phyloP scores from a whole-genome alignment of 106 monocot species.

The Gastrodia elata region DNA sequence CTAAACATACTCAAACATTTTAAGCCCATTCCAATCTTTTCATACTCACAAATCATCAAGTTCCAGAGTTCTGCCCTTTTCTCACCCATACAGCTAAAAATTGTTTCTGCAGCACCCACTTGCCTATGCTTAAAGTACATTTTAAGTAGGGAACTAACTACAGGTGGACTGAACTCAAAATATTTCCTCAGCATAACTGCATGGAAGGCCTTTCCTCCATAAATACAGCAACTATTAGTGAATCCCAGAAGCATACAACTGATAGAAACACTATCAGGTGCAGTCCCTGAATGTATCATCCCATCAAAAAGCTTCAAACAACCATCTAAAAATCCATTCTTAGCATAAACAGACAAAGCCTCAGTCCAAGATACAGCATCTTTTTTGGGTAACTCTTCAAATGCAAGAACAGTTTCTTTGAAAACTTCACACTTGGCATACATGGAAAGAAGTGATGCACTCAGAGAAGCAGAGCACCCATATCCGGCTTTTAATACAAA shows the following conservation, averaged over 20 bases:
- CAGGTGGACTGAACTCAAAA: slow-evolving; percentile 16
- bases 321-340: slow-evolving; percentile 29
- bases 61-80: slow-evolving; percentile 42
- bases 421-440: slow-evolving; percentile 55
- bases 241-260: slow-evolving; percentile 53
- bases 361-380: slow-evolving; percentile 74
- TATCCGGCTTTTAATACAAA: slow-evolving; percentile 36
- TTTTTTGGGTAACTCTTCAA: slow-evolving; percentile 38
- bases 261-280: slow-evolving; percentile 46
- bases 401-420: slow-evolving; percentile 31
- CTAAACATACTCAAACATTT: slow-evolving; percentile 54
- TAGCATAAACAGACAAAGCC: slow-evolving; percentile 28
- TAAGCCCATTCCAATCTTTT: slow-evolving; percentile 26
- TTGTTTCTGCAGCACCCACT: slow-evolving; percentile 19
- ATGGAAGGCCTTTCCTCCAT: slow-evolving; percentile 54
- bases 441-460: slow-evolving; percentile 43
- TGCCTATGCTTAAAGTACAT: slow-evolving; percentile 57
- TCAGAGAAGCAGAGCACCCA: slow-evolving; percentile 14
- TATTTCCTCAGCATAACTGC: slow-evolving; percentile 47
- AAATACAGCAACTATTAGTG: slow-evolving; percentile 12
- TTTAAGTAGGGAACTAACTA: slow-evolving; percentile 28
- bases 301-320: slow-evolving; percentile 23
- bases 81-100: slow-evolving; percentile 21
- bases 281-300: slow-evolving; percentile 43
- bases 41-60: slow-evolving; percentile 45